These are phyloP conservation scores for Epichloe sp. DNA, from an alignment of 2,329 filamentous ascomycete species.

Conservation along the genomic window DNA sequence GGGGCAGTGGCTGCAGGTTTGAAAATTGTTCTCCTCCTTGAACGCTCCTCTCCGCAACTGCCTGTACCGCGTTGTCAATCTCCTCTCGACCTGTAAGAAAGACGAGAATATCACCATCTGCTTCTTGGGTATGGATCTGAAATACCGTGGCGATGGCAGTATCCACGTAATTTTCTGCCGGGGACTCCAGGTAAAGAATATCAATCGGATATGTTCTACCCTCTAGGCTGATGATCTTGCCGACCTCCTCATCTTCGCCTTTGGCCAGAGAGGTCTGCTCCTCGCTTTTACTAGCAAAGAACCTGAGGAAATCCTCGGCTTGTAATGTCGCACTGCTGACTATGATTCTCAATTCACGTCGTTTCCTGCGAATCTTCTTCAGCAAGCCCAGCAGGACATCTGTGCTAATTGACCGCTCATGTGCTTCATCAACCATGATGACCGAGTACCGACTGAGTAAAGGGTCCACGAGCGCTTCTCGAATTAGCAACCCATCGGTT, in stretches of 20 bases:
- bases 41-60: conserved; percentile 58
- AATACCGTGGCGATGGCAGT: conserved; percentile 71
- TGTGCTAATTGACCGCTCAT: conserved; percentile 84
- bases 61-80: conserved; percentile 71
- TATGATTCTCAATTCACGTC: conserved; percentile 73
- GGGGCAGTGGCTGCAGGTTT: conserved; percentile 41
- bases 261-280: conserved; percentile 15
- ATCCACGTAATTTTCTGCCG: conserved; percentile 78
- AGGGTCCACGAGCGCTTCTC: conserved; percentile 88
- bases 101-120: conserved; percentile 74
- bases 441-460: conserved; percentile 82
- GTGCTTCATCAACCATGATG: conserved; percentile 96
- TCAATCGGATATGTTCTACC: conserved; percentile 84
- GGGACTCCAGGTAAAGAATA: conserved; percentile 62
- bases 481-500: conserved; percentile 80
- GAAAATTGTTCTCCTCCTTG: conserved; percentile 33
- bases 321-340: conserved; percentile 90
- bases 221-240: conserved; percentile 65
- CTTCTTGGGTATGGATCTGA: conserved; percentile 72
- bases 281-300: conserved; percentile 46
- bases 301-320: conserved; percentile 70
- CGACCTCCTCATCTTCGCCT: conserved; percentile 14
- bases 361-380: conserved; percentile 74
- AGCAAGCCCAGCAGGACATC: conserved; percentile 81
- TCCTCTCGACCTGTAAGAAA: conserved; percentile 91